Evolutionary conservation across 2,329 filamentous ascomycete species (phyloP), one percentile per base, ranked within the genome.

Genomic region (Aspergillus sp.): DNA sequence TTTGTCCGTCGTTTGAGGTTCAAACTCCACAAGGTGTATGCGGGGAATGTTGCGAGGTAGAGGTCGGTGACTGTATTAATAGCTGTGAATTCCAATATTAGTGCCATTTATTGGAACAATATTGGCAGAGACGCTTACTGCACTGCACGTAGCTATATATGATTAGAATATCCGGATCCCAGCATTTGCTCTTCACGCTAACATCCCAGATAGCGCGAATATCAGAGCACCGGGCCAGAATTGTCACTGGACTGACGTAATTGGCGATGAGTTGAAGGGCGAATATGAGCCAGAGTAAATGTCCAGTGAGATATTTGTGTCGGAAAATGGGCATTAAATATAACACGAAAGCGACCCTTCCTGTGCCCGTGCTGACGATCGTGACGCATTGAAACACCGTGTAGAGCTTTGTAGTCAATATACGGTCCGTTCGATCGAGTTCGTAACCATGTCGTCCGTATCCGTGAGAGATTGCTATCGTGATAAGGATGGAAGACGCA

Each of bases 1-100:
- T 74, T 76, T 21, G 73, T 68, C 12, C 63, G 58, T 9, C 66
- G 25, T n/a, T 67, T 66, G 41, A 76, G 32, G 9, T 76, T 72
- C 21, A 76, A 55, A 41, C 65, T 70, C 74, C 72, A 75, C 41
- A 74, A 70, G 1, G 71, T 55, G 5, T 64, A 32, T 2, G 67
- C 68, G 0, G 70, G 68, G 23, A 72, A 70, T 5, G 68, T 51
- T 3, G 70, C 69, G 12, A 72, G 55, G 45, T 70, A 71, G 9
- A 72, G 32, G 52, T 72, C 69, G 8, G 65, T 67, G 17, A 66
- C 66, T 1, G 69, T 67, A 47, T 72, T 72, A 51, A 69, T 66
- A 3, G 62, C 67, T 69, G 43, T 15, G 5, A 36, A 1, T 15
- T 13, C 4, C 12, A 5, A 0, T 0, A 36, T 36, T 13, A 36